phyloP scores from a whole-genome alignment of 768 basidiomycete species.

The Hygrocybe coccinea region DNA sequence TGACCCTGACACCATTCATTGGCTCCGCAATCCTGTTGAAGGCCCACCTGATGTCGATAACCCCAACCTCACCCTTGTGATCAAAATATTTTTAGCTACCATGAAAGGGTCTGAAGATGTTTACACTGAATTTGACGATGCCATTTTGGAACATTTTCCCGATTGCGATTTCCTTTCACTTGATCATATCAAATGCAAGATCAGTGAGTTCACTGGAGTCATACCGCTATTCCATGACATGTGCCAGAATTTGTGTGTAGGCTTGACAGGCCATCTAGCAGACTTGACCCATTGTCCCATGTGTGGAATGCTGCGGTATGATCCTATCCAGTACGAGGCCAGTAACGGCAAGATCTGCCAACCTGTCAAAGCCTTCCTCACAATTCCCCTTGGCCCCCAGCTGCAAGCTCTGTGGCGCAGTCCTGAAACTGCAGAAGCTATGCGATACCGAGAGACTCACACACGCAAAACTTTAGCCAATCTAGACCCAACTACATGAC shows the following conservation, averaged over 20 bases:
- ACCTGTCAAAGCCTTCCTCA: conserved; percentile 29
- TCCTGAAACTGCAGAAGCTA: conserved; percentile 19
- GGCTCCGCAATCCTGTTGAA: neutral
- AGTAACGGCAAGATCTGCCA: conserved; percentile 9
- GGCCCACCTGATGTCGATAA: neutral
- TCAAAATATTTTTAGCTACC: neutral
- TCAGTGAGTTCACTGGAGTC: too few species aligned
- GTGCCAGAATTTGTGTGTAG: too few species aligned
- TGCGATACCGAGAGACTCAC: conserved; percentile 24
- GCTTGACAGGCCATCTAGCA: too few species aligned
- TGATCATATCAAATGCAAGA: too few species aligned
- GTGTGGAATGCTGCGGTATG: too few species aligned
- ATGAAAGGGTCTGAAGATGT: too few species aligned
- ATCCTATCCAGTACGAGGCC: too few species aligned
- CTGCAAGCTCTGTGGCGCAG: conserved; percentile 34
- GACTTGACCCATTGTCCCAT: too few species aligned
- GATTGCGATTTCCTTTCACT: too few species aligned
- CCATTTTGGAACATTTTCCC: too few species aligned
- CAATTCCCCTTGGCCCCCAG: conserved; percentile 38
- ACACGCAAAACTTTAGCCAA: conserved; percentile 18
- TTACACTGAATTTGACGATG: too few species aligned
- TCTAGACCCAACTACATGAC: conserved; percentile 7
- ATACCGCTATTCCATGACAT: too few species aligned
- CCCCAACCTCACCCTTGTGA: neutral
- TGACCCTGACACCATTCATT: neutral